Percentiles rank a stretch among this genome's conserved stretches.
Evolutionary conservation across 2,329 filamentous ascomycete species (phyloP).

Genomic region (Trichoderma atrobrunneum): DNA sequence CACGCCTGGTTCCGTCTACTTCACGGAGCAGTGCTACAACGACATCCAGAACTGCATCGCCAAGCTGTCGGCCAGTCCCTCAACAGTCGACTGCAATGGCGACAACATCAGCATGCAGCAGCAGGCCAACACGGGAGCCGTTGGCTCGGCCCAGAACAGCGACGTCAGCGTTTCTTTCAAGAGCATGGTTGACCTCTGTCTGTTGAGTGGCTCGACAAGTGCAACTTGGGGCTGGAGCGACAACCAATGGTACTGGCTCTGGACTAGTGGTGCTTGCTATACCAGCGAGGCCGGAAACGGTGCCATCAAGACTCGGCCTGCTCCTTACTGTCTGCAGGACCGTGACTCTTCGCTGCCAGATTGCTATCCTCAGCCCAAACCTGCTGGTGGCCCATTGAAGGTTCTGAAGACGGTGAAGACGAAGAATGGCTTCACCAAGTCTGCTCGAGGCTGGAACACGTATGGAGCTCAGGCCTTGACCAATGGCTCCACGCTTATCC

Average conservation of each 20-base stretch:
- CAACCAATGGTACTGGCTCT: slow-evolving; percentile 13
- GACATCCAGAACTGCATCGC: slow-evolving; percentile 8
- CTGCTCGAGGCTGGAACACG: slow-evolving; percentile 15
- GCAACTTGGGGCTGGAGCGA: slow-evolving; percentile 8
- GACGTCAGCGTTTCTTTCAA: slow-evolving; percentile 4
- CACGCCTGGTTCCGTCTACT: background rate
- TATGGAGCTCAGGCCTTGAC: slow-evolving; percentile 9
- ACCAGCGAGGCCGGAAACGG: background rate
- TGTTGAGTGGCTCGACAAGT: background rate
- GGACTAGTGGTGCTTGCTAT: background rate
- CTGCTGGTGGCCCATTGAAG: background rate
- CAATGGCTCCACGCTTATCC: slow-evolving; percentile 1
- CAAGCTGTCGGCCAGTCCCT: slow-evolving; percentile 9
- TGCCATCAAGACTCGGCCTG: slow-evolving; percentile 4
- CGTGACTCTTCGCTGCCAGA: background rate
- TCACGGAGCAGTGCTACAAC: background rate
- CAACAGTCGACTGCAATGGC: background rate
- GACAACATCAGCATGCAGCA: slow-evolving; percentile 15
- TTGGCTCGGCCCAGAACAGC: background rate
- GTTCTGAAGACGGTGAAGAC: slow-evolving; percentile 6
- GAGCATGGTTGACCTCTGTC: slow-evolving; percentile 6
- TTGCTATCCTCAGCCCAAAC: slow-evolving; percentile 3
- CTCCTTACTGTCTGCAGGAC: slow-evolving; percentile 10
- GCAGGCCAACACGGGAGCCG: slow-evolving; percentile 1
- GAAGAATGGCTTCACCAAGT: background rate